Evolutionary conservation across 1,139 yeast species (phyloP).

Genomic region (Pichia sp.): DNA sequence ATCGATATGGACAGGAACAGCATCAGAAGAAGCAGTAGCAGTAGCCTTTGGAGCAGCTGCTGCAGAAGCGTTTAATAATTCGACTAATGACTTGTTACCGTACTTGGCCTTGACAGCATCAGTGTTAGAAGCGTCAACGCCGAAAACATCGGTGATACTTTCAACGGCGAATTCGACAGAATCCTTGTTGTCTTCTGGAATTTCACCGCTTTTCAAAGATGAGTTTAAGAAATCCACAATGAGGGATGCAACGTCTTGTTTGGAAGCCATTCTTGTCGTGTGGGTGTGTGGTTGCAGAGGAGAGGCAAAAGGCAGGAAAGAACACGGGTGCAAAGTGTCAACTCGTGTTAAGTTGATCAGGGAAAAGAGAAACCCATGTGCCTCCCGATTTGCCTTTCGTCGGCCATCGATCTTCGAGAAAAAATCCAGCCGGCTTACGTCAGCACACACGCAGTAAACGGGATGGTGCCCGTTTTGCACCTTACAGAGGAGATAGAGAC

Average conservation of each 20-base stretch:
- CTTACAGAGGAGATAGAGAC: too few species aligned
- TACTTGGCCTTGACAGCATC: constrained; percentile 39
- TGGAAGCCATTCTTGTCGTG: constrained; percentile 26
- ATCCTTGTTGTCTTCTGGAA: constrained; percentile 79
- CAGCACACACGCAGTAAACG: too few species aligned
- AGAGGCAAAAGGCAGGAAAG: too few species aligned
- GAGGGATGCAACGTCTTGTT: constrained; percentile 72
- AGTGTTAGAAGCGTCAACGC: constrained; percentile 53
- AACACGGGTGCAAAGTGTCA: too few species aligned
- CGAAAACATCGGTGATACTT: constrained; percentile 87
- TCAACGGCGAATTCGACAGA: constrained; percentile 96
- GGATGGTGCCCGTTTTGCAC: too few species aligned
- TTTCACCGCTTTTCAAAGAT: constrained; percentile 59
- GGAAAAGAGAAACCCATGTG: too few species aligned
- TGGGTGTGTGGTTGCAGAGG: background rate
- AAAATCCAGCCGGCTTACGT: too few species aligned
- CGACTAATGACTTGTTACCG: constrained; percentile 48
- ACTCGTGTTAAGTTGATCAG: too few species aligned
- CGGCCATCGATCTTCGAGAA: background rate
- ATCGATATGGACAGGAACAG: constrained; percentile 44
- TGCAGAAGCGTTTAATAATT: constrained; percentile 38
- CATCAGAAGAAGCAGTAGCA: constrained; percentile 21
- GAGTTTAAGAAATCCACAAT: constrained; percentile 70
- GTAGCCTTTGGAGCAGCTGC: constrained; percentile 13
- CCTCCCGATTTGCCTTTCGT: background rate